phyloP scores from a whole-genome alignment of 257 asterid species.

The Vinca minor region DNA sequence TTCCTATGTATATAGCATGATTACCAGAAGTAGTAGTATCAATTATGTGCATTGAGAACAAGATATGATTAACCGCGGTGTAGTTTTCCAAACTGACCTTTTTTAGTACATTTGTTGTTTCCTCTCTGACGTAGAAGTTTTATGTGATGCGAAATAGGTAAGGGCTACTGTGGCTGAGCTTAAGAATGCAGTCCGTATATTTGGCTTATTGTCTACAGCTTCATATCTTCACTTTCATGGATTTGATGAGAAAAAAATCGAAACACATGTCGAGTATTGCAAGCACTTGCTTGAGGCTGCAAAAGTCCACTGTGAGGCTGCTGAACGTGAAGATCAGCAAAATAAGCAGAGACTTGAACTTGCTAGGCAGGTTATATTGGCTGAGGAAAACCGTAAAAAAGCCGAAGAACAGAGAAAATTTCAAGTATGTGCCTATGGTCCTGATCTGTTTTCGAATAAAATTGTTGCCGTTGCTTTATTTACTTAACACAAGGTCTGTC shows the following conservation, averaged over 20 bases:
- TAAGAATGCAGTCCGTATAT: constrained; percentile 89
- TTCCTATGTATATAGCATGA: not conserved
- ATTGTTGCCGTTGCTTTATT: constrained; percentile 8
- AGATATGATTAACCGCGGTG: not conserved
- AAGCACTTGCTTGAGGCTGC: constrained; percentile 94
- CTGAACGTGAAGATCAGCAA: constrained; percentile 90
- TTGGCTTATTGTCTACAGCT: constrained; percentile 80
- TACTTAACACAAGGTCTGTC: constrained; percentile 20
- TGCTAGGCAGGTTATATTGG: constrained; percentile 81
- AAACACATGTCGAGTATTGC: constrained; percentile 94
- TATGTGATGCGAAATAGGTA: constrained; percentile 36
- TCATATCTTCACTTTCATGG: constrained; percentile 88
- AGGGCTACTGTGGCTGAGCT: constrained; percentile 94
- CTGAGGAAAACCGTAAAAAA: constrained; percentile 75
- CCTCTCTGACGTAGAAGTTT: not conserved
- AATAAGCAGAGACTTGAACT: constrained; percentile 67
- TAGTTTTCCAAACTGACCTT: constrained; percentile 2
- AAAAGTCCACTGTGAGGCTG: constrained; percentile 82
- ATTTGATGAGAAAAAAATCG: constrained; percentile 94
- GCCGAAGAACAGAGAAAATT: constrained; percentile 89
- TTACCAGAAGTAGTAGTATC: not conserved
- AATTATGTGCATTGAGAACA: constrained; percentile 3
- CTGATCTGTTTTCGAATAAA: not conserved
- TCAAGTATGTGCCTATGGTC: constrained; percentile 43
- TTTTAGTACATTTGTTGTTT: not conserved